Evolutionary conservation across 768 basidiomycete species (phyloP), one percentile per base, ranked within the genome.

Genomic region (Boletellus emodensis): DNA sequence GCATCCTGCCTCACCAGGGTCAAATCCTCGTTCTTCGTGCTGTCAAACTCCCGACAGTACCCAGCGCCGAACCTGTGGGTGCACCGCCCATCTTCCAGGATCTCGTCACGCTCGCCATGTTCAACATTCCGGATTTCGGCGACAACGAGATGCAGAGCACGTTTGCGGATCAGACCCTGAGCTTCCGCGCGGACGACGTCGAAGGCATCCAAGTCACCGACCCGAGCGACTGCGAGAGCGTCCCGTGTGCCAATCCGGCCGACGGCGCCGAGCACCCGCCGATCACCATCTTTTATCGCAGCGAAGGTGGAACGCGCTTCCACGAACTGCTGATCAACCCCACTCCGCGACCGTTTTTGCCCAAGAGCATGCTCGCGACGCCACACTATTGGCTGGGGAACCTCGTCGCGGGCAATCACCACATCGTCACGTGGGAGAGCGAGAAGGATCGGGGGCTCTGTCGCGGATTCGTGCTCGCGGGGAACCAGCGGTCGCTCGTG

Each of bases 11-110:
- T 2, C 64, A 68, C 13, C 82, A 84, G 59, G 65, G 69, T 9
- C 72, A 79, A 46, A 63, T 84, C 12, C 66, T 84, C 18, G 69
- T 82, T 46, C 70, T 82, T 40, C 80, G 83, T 33, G 67, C 70
- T 4, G 54, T 77, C 41, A 61, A 58, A 36, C 58, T 61, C 34
- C 55, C 58, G 32, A 43, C 22, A 5, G 15, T 40, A 5, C 54
- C 57, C 1, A 22, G 3, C 22, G 13, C 18, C 17, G 49, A 54
- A n/a, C 42, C 28, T 28, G 34, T 40, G 24, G 55, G 54, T 4
- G 53, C 47, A 20, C 64, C 62, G 4, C 60, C 54, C 11, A 40
- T 44, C 12, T 50, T 66, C 10, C 59, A 58, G 32, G 66, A 68
- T 20, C 56, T 67, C 17, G 61, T 68, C 49, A 65, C 64, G 36